Evolutionary conservation across 2,329 filamentous ascomycete genomes (phyloP).

Genomic region (Cryphonectria japonica): DNA sequence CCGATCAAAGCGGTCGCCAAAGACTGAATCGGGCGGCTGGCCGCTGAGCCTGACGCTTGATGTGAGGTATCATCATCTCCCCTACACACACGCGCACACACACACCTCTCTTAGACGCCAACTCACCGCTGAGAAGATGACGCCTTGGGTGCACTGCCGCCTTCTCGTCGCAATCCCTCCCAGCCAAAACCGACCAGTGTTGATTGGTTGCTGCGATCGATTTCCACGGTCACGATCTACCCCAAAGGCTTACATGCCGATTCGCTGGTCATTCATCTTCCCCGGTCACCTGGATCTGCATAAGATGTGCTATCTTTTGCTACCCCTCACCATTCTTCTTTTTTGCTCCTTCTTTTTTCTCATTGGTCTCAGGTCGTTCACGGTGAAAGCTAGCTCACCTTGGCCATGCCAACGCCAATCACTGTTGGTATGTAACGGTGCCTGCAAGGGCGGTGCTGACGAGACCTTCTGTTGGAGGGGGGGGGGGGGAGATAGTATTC

Average conservation of each 20-base stretch:
- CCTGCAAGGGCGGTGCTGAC: not conserved
- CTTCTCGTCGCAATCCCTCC: not conserved
- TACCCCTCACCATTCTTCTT: conserved; percentile 13
- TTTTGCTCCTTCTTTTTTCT: not conserved
- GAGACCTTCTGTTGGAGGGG: not conserved
- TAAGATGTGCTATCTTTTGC: conserved; percentile 10
- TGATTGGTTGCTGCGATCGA: not conserved
- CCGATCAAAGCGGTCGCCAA: not conserved
- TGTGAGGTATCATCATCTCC: conserved; percentile 5
- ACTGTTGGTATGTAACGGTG: conserved; percentile 7
- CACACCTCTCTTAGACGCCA: not conserved
- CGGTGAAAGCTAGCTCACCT: not conserved
- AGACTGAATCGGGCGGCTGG: not conserved
- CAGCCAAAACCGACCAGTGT: not conserved
- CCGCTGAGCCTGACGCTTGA: not conserved
- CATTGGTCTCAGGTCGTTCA: not conserved
- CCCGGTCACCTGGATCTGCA: conserved; percentile 18
- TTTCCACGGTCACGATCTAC: conserved; percentile 1
- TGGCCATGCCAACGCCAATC: not conserved
- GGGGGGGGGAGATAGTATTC: not conserved
- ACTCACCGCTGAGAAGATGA: conserved; percentile 1
- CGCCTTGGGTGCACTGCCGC: not conserved
- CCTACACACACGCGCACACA: not conserved
- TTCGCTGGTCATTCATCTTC: conserved; percentile 8
- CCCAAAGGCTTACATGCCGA: conserved; percentile 19